These are phyloP conservation scores for Coniosporium apollinis DNA, from an alignment of 495 filamentous ascomycete species.

Conservation along the genomic window DNA sequence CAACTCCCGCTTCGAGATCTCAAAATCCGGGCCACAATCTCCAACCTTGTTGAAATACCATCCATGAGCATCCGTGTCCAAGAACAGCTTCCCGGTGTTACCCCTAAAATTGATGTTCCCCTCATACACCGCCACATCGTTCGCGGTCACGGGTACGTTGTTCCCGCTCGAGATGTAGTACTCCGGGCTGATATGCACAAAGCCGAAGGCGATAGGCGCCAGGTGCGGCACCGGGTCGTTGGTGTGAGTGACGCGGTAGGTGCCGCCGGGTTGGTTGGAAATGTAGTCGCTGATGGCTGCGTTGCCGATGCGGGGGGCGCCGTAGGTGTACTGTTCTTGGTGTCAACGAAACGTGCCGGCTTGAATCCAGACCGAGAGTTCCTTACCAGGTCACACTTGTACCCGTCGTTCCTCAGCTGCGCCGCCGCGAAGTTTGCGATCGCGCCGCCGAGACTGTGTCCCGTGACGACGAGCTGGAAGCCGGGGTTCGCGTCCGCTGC, in stretches of 20 bases:
- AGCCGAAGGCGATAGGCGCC: slow-evolving; percentile 39
- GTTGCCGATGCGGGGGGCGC: slow-evolving; percentile 51
- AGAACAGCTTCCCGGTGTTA: slow-evolving; percentile 27
- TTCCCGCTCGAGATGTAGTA: slow-evolving; percentile 40
- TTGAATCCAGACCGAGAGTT: background rate
- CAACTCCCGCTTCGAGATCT: background rate
- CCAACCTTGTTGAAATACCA: slow-evolving; percentile 29
- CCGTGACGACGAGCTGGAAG: slow-evolving; percentile 27
- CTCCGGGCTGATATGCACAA: slow-evolving; percentile 48
- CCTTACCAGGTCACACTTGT: slow-evolving; percentile 25
- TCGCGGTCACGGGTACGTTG: slow-evolving; percentile 23
- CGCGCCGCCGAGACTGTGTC: slow-evolving; percentile 37
- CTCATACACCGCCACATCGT: slow-evolving; percentile 25
- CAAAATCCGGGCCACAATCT: background rate
- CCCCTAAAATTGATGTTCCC: slow-evolving; percentile 22
- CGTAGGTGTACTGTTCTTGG: slow-evolving; percentile 38
- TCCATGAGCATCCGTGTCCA: slow-evolving; percentile 22
- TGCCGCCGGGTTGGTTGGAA: slow-evolving; percentile 29
- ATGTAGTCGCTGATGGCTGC: slow-evolving; percentile 37
- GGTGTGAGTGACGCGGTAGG: slow-evolving; percentile 49
- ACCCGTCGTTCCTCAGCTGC: slow-evolving; percentile 35
- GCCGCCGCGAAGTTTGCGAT: slow-evolving; percentile 44
- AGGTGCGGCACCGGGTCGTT: slow-evolving; percentile 51
- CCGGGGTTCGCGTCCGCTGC: slow-evolving; percentile 25
- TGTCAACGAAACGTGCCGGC: background rate